Percentiles rank a stretch among this genome's conserved stretches.
These are phyloP conservation scores for Saprolegnia diclina DNA, from an alignment of 352 stramenopile species.

Conservation along the genomic window DNA sequence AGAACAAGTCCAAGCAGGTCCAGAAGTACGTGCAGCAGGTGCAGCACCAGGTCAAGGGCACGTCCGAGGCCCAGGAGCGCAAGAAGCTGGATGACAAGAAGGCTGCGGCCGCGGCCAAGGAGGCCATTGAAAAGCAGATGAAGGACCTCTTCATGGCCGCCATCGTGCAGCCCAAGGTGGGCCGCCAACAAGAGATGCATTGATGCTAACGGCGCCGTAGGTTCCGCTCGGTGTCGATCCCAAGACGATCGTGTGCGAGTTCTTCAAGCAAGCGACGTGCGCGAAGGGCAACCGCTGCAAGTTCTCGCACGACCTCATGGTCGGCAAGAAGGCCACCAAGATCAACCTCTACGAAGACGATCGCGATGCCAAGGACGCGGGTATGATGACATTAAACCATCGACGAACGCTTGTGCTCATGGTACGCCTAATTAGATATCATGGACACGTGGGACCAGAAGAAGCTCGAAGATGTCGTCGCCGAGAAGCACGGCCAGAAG, in stretches of 20 bases:
- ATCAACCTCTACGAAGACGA: constrained; percentile 86
- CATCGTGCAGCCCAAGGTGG: constrained; percentile 82
- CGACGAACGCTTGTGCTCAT: neutral
- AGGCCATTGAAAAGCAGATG: constrained; percentile 70
- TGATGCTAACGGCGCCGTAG: constrained; percentile 31
- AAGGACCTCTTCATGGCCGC: constrained; percentile 79
- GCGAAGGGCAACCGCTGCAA: constrained; percentile 87
- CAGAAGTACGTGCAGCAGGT: constrained; percentile 90
- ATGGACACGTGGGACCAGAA: constrained; percentile 85
- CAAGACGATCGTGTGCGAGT: constrained; percentile 84
- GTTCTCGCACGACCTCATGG: constrained; percentile 85
- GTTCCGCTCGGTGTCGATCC: constrained; percentile 81
- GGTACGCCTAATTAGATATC: constrained; percentile 37
- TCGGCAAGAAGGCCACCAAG: constrained; percentile 82
- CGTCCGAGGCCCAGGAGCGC: constrained; percentile 65
- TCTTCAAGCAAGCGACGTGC: constrained; percentile 85
- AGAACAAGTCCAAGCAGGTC: constrained; percentile 98
- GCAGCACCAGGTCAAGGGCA: constrained; percentile 85
- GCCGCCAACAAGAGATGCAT: neutral
- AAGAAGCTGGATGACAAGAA: constrained; percentile 68
- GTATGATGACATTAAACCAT: constrained; percentile 21
- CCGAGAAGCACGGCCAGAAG: constrained; percentile 80
- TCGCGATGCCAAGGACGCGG: constrained; percentile 59
- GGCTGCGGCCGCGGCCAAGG: constrained; percentile 78
- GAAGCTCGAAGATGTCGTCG: constrained; percentile 83